Evolutionary conservation across 2,329 filamentous ascomycete species (phyloP), one percentile per base, ranked within the genome.

Genomic region (Pyrenochaeta sp.): DNA sequence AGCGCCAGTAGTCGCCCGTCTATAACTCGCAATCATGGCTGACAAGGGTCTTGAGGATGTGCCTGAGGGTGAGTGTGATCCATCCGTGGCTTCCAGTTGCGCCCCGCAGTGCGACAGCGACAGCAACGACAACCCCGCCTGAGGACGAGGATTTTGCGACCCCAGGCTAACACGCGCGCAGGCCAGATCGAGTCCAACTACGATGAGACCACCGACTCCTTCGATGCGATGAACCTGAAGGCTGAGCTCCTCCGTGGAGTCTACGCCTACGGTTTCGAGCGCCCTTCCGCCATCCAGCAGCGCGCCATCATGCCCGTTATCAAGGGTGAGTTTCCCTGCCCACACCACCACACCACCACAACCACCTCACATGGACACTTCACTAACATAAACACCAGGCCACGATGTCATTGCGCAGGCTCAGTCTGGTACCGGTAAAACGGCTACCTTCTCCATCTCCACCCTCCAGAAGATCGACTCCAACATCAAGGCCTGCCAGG

Each of bases 181-280:
- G 94, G 90, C 84, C 93, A 96, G 86, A 99, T 99, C 88, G 96
- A 99, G 88, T 97, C 93, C 80, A 99, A 99, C 92, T 99, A 98
- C 86, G 95, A 99, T 88, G 93, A 98, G 88, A 93, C 94, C 78
- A 94, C 95, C 83, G 96, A 99, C 85, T 97, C 93, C 64, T 99
- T 99, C 85, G 95, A 99, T 84, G 88, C 93, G 76, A 99, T 99
- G 95, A 90, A 89, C 84, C 88, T 99, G 78, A 97, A 96, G 89
- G 80, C 92, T 68, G 95, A 99, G 87, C 91, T 99, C 78, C 92
- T 99, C 80, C 93, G 95, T 84, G 95, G 91, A 86, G 92, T 99
- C 82, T 99, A 98, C 83, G 95, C 95, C 81, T 99, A 99, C 82
- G 95, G 95, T 91, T 99, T 99, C 86, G 95, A 99, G 89, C 93